Evolutionary conservation across 306 rosid species (phyloP), one percentile per base, ranked within the genome.

Genomic region (Malus orientalis): DNA sequence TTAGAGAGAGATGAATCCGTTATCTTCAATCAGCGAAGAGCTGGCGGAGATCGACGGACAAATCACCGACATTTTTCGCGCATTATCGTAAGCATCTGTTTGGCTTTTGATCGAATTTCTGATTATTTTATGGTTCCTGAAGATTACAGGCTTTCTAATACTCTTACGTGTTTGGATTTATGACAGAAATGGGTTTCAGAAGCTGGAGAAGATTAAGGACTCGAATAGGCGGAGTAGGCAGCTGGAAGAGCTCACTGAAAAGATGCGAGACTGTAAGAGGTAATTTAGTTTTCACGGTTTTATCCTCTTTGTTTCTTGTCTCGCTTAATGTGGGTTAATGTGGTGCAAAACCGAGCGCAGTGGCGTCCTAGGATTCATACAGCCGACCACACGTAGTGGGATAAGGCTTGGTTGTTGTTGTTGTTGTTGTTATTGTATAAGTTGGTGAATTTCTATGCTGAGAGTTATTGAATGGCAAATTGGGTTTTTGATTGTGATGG

Each of bases 211-310:
- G 90, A 89, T 95, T 64, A 95, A 90, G 88, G 99, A 95, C 64
- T 83, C 97, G 5, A 89, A 84, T 77, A 85, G 99, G 83, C 83
- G 85, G 84, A 90, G 96, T 80, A 61, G 97, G 79, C 96, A 92
- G 88, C 76, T 95, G 86, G 99, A 95, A 84, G 97, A 95, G 77
- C 89, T 95, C 71, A 90, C 97, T 1, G 97, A 86, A 27, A 90
- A 89, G 86, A 85, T 95, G 97, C 97, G 99, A 27, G 99, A 95
- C 3, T 86, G 87, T 74, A 95, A 92, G 91, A 90, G 97, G 99
- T 94, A 78, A 38, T 75, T 58, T 53, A 40, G 1, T 40, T 40
- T 40, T 68, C 9, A 58, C 61, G 16, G 20, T 60, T 64, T 29
- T 57, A 68, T 45, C 19, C 68, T 32, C 42, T 67, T 22, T 58